Evolutionary conservation across 805 yeast genomes (phyloP), one percentile per base, ranked within the genome.

Genomic region (Debaryomyces castellii): DNA sequence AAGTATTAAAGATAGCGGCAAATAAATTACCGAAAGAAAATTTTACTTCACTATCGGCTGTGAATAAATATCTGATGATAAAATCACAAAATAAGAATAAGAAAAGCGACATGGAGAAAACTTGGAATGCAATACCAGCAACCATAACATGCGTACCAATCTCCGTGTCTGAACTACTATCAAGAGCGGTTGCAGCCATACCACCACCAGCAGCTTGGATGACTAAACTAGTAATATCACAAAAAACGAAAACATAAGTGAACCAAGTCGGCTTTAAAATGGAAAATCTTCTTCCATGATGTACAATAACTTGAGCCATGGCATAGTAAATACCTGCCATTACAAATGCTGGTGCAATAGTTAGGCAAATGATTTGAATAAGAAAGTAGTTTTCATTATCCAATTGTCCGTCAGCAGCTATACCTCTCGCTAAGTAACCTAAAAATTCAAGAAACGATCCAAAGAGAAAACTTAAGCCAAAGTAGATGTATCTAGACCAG

Each of bases 201-300:
- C 85, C 94, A 56, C 96, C 96, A 38, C 96, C 96, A 8, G 68
- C 74, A 3, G 83, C 91, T 65, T 88, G 96, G 17, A 88, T 58
- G 1, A 80, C 65, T 49, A 88, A 69, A 17, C 90, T 77, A 3
- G 82, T 53, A 4, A 86, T 55, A 66, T 89, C 96, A 58, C 84
- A 81, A 11, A 71, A 51, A 10, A 89, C 77, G 55, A 89, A 89
- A 8, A 85, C 67, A 43, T 78, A 75, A 0, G 90, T 76, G 56
- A 83, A 85, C 54, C 69, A 70, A 71, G 78, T 72, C 6, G 92
- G 91, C 46, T 66, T 70, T 25, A 80, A 47, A 5, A 66, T 18
- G 0, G 90, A 81, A 51, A 65, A 82, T 14, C 67, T 58, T 46
- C 47, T 52, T 43, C 89, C 89, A 55, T 80, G 82, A 1, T 87